A percentile compares a stretch with the other conserved stretches of the same genome.
Conservation (phyloP, 2,329 filamentous ascomycete genomes). For the Aspergillus costaricaensis region DNA sequence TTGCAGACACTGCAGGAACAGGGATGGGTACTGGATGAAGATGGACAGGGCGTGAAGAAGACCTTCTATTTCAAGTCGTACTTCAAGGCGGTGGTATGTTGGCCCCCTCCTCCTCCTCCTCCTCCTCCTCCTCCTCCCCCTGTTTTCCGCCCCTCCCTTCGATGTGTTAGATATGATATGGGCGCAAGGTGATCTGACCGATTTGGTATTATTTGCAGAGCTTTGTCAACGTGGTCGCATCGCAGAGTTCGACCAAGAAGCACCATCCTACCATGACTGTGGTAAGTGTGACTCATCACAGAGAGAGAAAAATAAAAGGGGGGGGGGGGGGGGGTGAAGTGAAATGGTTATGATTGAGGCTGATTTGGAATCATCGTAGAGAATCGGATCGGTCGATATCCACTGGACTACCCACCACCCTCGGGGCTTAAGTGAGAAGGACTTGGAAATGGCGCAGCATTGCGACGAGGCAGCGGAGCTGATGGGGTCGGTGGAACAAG, state of each 20-base stretch:
- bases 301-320: neutral
- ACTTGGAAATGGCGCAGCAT: constrained; percentile 38
- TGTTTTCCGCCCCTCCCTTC: neutral
- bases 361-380: constrained; percentile 23
- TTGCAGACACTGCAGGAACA: constrained; percentile 29
- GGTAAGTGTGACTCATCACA: constrained; percentile 27
- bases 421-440: constrained; percentile 41
- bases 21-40: constrained; percentile 38
- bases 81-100: constrained; percentile 39
- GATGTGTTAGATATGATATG: neutral
- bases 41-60: constrained; percentile 38
- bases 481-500: constrained; percentile 36
- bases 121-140: neutral
- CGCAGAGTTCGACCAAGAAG: constrained; percentile 40
- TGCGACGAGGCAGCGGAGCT: constrained; percentile 40
- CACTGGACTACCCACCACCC: constrained; percentile 46
- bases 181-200: neutral
- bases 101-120: constrained; percentile 15
- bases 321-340: neutral
- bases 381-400: constrained; percentile 40
- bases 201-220: constrained; percentile 24
- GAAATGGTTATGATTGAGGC: neutral
- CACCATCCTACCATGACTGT: constrained; percentile 44
- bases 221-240: constrained; percentile 41
- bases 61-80: constrained; percentile 44